Evolutionary conservation across 495 filamentous ascomycete species (phyloP).

Genomic region (Endocarpon pusillum): DNA sequence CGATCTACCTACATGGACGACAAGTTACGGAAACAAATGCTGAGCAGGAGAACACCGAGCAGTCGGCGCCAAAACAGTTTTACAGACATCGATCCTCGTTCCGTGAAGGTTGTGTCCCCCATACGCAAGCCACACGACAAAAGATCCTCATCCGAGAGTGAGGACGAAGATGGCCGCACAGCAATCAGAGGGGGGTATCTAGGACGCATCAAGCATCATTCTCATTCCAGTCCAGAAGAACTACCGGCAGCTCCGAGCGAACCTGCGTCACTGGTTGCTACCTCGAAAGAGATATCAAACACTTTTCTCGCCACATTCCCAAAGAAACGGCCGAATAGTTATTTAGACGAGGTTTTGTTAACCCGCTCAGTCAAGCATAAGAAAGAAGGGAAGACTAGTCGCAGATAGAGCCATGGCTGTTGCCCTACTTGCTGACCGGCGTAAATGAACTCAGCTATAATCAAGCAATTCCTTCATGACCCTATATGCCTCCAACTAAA

Average conservation of each 20-base stretch:
- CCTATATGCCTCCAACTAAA: too few species aligned
- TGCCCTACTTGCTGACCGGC: too few species aligned
- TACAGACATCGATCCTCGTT: neutral
- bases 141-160: neutral
- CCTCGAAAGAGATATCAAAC: neutral
- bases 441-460: too few species aligned
- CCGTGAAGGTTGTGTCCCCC: neutral
- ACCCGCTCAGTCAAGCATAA: neutral
- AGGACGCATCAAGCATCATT: neutral
- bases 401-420: too few species aligned
- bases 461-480: too few species aligned
- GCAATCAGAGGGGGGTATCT: neutral
- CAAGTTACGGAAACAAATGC: conserved; percentile 28
- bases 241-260: too few species aligned
- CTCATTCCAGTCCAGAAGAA: too few species aligned
- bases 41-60: conserved; percentile 30
- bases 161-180: neutral
- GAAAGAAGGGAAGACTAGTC: neutral
- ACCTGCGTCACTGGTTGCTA: neutral
- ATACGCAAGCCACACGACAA: neutral
- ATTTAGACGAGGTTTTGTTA: conserved; percentile 1
- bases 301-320: neutral
- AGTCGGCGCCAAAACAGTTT: conserved; percentile 6
- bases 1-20: conserved; percentile 26
- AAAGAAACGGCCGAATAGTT: neutral